A percentile compares a stretch with the other conserved stretches of the same genome.
phyloP scores from a whole-genome alignment of 805 yeast genomes.

The Tanozyma kutaoensis region DNA sequence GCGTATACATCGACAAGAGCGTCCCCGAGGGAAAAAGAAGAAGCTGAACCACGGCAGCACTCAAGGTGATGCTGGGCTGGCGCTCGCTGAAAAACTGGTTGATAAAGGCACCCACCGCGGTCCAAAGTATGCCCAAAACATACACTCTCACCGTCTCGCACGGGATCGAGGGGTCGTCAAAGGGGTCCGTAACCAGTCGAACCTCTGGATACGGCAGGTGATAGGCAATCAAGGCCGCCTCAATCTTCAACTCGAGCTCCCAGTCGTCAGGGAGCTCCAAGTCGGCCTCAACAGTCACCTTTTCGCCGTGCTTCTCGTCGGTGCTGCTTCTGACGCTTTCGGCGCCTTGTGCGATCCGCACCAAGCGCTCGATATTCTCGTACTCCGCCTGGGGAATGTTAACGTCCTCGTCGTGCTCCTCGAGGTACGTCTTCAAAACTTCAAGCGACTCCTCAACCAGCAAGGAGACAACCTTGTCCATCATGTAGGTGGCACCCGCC shows the following conservation, averaged over 20 bases:
- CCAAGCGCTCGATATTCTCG: not conserved
- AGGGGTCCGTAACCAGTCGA: slow-evolving; percentile 48
- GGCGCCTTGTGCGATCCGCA: too few relatives aligned
- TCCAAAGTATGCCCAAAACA: slow-evolving; percentile 8
- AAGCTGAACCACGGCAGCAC: slow-evolving; percentile 6
- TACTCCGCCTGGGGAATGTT: not conserved
- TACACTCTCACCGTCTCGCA: slow-evolving; percentile 28
- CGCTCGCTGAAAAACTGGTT: slow-evolving; percentile 8
- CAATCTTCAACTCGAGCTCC: slow-evolving; percentile 21
- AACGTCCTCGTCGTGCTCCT: not conserved
- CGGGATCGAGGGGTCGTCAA: slow-evolving; percentile 36
- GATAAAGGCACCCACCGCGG: slow-evolving; percentile 13
- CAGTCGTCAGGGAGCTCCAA: slow-evolving; percentile 6
- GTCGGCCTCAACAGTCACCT: too few relatives aligned
- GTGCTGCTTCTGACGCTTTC: too few relatives aligned
- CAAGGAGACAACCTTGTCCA: not conserved
- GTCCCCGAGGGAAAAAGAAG: slow-evolving; percentile 14
- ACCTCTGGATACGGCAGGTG: slow-evolving; percentile 56
- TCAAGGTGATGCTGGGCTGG: slow-evolving; percentile 6
- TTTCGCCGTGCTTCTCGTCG: too few relatives aligned
- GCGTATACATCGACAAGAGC: slow-evolving; percentile 26
- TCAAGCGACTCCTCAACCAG: not conserved
- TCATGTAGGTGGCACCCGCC: slow-evolving; percentile 12
- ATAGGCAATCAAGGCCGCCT: slow-evolving; percentile 28
- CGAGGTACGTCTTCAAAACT: not conserved